Percentiles rank a stretch among this genome's conserved stretches.
Evolutionary conservation across 768 basidiomycete genomes (phyloP).

Genomic region (Termitomyces sp.): DNA sequence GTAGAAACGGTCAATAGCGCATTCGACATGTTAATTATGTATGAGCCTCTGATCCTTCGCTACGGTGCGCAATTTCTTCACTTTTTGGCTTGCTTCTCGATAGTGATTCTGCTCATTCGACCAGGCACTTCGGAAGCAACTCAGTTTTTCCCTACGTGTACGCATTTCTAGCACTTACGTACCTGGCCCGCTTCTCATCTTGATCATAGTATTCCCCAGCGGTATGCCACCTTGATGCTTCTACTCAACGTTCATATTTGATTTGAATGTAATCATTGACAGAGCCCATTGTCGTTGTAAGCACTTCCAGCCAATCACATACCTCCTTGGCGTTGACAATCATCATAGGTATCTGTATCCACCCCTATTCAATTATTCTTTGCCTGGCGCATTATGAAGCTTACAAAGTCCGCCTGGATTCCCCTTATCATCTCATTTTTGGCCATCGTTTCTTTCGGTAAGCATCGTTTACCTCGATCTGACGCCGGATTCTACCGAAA

Average conservation of each 20-base stretch:
- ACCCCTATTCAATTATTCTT: conserved; percentile 20
- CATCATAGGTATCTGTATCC: conserved; percentile 15
- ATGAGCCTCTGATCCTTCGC: conserved; percentile 16
- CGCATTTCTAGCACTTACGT: not conserved
- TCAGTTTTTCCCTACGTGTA: conserved; percentile 1
- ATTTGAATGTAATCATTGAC: too few species aligned
- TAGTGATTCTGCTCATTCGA: not conserved
- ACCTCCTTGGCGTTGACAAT: not conserved
- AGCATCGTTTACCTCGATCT: not conserved
- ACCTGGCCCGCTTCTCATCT: not conserved
- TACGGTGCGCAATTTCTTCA: conserved; percentile 12
- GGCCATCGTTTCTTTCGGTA: not conserved
- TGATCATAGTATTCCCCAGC: not conserved
- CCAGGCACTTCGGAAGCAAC: conserved; percentile 3
- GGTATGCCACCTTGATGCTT: not conserved
- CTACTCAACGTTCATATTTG: too few species aligned
- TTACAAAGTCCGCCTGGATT: conserved; percentile 14
- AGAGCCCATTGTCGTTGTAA: conserved; percentile 15
- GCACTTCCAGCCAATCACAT: not conserved
- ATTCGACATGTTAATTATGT: conserved; percentile 18
- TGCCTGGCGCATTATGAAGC: conserved; percentile 15
- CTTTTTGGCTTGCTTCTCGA: not conserved
- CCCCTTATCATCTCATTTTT: conserved; percentile 11
- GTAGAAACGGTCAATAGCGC: conserved; percentile 19
- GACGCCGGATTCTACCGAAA: not conserved